A percentile compares a stretch with the other conserved stretches of the same genome.
Evolutionary conservation across 257 asterid species (phyloP).

Genomic region (Echium plantagineum): DNA sequence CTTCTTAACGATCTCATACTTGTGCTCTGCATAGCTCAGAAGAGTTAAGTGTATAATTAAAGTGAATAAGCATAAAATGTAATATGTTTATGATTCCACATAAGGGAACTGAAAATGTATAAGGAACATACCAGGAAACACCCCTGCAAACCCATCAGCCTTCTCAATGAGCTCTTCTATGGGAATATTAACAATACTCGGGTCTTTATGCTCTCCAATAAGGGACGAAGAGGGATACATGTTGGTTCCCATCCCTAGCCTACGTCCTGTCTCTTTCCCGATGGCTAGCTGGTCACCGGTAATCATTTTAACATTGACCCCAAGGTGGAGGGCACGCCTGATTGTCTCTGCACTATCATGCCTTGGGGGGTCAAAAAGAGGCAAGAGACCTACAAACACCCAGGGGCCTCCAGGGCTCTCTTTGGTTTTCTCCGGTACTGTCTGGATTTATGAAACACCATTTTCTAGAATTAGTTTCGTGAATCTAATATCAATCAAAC

Average conservation of each 20-base stretch:
- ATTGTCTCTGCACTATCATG: conserved; percentile 99
- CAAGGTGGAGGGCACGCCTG: conserved; percentile 85
- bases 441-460: conserved; percentile 27
- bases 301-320: conserved; percentile 95
- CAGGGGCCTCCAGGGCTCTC: conserved; percentile 83
- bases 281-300: conserved; percentile 99
- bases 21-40: conserved; percentile 58
- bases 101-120: neutral
- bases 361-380: conserved; percentile 95
- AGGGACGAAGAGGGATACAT: conserved; percentile 95
- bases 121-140: conserved; percentile 67
- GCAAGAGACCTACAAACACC: conserved; percentile 82
- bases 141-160: conserved; percentile 99
- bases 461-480: neutral
- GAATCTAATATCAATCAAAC: neutral
- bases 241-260: conserved; percentile 97
- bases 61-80: neutral
- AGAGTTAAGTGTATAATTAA: conserved; percentile 4
- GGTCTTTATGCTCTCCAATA: conserved; percentile 89
- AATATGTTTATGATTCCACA: neutral
- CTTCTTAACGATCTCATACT: conserved; percentile 95
- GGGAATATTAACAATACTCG: conserved; percentile 77
- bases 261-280: conserved; percentile 93
- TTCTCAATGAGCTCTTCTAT: conserved; percentile 91
- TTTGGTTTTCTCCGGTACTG: conserved; percentile 73